Conservation (phyloP, 2,329 filamentous ascomycete genomes). For the Cephalotrichum gorgonifer region DNA sequence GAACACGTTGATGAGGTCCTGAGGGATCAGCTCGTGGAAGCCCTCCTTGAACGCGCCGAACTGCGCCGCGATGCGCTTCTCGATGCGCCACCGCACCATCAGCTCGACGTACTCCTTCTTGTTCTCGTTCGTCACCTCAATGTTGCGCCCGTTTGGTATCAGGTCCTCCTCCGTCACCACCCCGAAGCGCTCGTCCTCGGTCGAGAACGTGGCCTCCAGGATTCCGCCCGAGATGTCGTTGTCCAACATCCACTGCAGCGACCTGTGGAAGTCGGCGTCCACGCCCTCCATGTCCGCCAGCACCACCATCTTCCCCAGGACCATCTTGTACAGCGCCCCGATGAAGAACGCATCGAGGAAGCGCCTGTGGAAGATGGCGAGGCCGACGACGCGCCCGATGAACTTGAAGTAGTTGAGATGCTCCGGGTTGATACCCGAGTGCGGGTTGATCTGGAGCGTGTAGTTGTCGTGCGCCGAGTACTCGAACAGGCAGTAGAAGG, state of each 20-base stretch:
- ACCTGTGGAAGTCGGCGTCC: constrained; percentile 94
- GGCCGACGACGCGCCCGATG: constrained; percentile 89
- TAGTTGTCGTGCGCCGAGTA: constrained; percentile 99
- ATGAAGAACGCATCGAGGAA: constrained; percentile 99
- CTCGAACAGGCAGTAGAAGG: constrained; percentile 98
- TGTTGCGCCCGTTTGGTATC: constrained; percentile 80
- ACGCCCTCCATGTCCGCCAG: constrained; percentile 98
- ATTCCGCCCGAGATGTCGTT: constrained; percentile 91
- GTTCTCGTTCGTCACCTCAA: constrained; percentile 96
- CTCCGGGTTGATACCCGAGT: constrained; percentile 97
- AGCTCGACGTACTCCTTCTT: constrained; percentile 98
- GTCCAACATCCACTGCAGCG: constrained; percentile 93
- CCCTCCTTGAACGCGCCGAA: constrained; percentile 97
- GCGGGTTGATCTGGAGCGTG: constrained; percentile 97
- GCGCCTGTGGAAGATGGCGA: constrained; percentile 95
- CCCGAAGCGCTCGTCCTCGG: constrained; percentile 94
- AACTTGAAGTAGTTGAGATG: constrained; percentile 99
- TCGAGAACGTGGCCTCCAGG: constrained; percentile 90
- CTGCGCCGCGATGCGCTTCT: constrained; percentile 96
- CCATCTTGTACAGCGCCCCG: constrained; percentile 98
- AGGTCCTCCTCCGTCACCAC: constrained; percentile 90
- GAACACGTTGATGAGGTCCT: constrained; percentile 95
- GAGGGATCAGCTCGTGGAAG: constrained; percentile 94
- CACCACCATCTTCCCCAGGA: constrained; percentile 82
- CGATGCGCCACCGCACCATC: constrained; percentile 98